These are phyloP conservation scores for Tephrocybe sp. DNA, from an alignment of 768 basidiomycete genomes.

Conservation along the genomic window DNA sequence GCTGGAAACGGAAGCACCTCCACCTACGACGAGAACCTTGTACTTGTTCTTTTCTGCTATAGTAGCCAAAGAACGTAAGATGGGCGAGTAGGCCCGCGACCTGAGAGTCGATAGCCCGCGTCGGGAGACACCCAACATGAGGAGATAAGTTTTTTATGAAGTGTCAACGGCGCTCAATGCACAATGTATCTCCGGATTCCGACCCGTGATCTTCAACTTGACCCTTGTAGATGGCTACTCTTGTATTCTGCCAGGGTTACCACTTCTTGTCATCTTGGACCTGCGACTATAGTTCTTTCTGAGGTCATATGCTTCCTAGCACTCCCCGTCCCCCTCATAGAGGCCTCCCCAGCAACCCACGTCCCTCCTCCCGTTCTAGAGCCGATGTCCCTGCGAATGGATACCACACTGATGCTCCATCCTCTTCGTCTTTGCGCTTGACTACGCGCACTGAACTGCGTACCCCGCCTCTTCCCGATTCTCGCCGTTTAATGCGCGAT, in stretches of 20 bases:
- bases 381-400: no score
- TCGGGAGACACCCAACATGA: conserved; percentile 16
- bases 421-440: conserved; percentile 3
- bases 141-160: background rate
- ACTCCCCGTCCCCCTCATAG: conserved; percentile 22
- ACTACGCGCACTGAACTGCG: background rate
- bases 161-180: no score
- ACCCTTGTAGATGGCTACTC: no score
- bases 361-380: conserved; percentile 32
- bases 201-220: background rate
- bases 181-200: background rate
- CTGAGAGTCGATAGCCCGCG: conserved; percentile 2
- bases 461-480: background rate
- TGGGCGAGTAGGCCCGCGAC: background rate
- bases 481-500: background rate
- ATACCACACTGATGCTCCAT: no score
- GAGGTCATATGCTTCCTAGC: conserved; percentile 19
- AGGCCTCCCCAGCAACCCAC: conserved; percentile 36
- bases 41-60: conserved; percentile 52
- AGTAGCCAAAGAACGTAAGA: conserved; percentile 27
- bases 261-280: conserved; percentile 9
- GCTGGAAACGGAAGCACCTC: conserved; percentile 50
- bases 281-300: conserved; percentile 2
- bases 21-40: conserved; percentile 87
- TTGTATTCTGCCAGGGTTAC: no score